phyloP scores from a whole-genome alignment of 1,139 yeast species.

The Candida sp. region DNA sequence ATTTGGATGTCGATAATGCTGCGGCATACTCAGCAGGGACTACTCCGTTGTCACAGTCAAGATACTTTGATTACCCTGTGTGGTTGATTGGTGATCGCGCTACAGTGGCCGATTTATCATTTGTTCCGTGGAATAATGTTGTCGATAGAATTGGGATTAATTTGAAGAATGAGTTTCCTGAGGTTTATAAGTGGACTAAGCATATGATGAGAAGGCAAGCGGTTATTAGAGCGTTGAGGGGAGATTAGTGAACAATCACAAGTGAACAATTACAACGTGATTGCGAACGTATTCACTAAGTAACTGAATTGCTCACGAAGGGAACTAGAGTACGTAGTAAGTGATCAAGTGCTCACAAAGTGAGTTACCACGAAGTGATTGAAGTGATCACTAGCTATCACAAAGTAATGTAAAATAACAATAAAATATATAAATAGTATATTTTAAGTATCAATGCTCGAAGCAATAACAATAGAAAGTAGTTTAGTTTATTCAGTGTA shows the following conservation, averaged over 20 bases:
- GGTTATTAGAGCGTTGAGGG: conserved; percentile 72
- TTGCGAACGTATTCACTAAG: too few relatives aligned
- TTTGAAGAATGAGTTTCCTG: conserved; percentile 86
- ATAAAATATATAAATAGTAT: too few relatives aligned
- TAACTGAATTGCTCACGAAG: too few relatives aligned
- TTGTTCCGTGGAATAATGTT: conserved; percentile 97
- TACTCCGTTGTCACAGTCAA: conserved; percentile 79
- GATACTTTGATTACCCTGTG: conserved; percentile 89
- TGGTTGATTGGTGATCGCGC: conserved; percentile 94
- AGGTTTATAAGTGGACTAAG: conserved; percentile 94
- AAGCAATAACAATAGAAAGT: too few relatives aligned
- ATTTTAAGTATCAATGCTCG: too few relatives aligned
- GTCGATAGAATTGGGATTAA: conserved; percentile 91
- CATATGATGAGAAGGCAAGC: conserved; percentile 90
- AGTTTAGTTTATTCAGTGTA: too few relatives aligned
- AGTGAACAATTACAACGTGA: too few relatives aligned
- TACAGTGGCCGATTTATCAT: conserved; percentile 87
- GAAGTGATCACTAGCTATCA: too few relatives aligned
- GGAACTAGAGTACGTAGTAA: too few relatives aligned
- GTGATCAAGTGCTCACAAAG: too few relatives aligned
- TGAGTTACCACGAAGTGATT: too few relatives aligned
- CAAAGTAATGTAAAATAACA: too few relatives aligned
- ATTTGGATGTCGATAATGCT: conserved; percentile 81
- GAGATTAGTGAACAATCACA: conserved; percentile 35
- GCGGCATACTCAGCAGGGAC: conserved; percentile 90